Base-by-base conservation (phyloP, 2,329 filamentous ascomycete species). In the Neoascochyta sp. region DNA sequence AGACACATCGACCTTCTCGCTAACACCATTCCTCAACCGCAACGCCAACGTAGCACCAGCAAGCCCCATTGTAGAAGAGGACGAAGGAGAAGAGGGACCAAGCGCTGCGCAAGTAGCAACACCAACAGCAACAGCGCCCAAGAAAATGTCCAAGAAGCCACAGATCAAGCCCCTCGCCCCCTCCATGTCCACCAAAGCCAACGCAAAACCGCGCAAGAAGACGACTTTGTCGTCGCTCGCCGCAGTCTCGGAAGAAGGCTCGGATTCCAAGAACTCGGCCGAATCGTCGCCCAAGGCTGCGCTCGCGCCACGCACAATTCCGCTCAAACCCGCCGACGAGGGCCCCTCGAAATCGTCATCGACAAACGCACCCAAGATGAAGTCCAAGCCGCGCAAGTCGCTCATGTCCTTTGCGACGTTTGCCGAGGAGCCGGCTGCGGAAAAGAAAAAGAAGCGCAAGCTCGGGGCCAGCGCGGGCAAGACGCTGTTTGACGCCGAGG, bases 1-100 rank as follows among this genome's bases (percentile, higher is more conserved):
- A 16, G 86, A 94, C 54, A 95, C 95, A 62, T 95, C 89, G 0
- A 81, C 76, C 3, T 95, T 96, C 62, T 95, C 88, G 4, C 87
- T 95, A 43, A 96, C 90, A 0, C 90, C 90, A 0, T 95, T 94
- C 68, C 71, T 96, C 39, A 94, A 89, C 61, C 79, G 82, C 28
- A 81, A 78, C 15, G 79, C 73, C 39, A 81, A 70, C 42, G 66
- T 81, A 9, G 63, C 66, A n/a, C 64, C 68, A 5, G 67, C 67
- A 15, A 62, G 49, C 35, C 60, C 63, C 16, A 68, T 62, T 16
- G 47, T 57, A n/a, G 59, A 59, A 23, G 52, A 57, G 18, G 50
- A 53, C 14, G 47, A 52, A 15, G 46, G 50, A 2, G 41, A 35
- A 3, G 39, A 50, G 15, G 45, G 50, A 20, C 50, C 57, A 27